These are phyloP conservation scores for Trebouxia gelatinosa DNA, from an alignment of 163 green algal genomes.

Conservation along the genomic window DNA sequence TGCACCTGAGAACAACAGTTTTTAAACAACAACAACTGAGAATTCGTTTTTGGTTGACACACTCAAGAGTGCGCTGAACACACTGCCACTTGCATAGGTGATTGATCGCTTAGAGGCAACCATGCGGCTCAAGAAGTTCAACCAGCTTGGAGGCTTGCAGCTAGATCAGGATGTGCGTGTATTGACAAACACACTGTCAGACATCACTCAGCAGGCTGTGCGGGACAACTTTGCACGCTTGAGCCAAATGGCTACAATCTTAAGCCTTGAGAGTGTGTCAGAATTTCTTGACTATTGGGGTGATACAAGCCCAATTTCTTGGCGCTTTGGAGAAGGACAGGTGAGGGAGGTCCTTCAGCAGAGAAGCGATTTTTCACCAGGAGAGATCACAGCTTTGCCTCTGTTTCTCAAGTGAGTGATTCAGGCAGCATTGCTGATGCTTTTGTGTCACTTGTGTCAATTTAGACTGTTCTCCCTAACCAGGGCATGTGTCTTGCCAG, in stretches of 20 bases:
- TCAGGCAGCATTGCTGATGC: too few species aligned
- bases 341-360: constrained; percentile 73
- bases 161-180: constrained; percentile 83
- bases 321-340: constrained; percentile 80
- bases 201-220: constrained; percentile 78
- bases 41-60: neutral
- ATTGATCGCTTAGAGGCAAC: constrained; percentile 72
- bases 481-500: too few species aligned
- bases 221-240: constrained; percentile 92
- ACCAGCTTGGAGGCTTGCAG: constrained; percentile 91
- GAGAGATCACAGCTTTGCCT: constrained; percentile 18
- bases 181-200: constrained; percentile 61
- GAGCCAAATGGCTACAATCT: constrained; percentile 74
- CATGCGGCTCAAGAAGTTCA: constrained; percentile 85
- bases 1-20: neutral
- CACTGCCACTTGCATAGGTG: too few species aligned
- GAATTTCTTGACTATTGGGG: constrained; percentile 91
- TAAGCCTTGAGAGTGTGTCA: constrained; percentile 76
- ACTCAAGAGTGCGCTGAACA: too few species aligned
- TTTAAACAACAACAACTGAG: too few species aligned
- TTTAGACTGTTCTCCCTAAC: too few species aligned
- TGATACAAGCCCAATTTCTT: constrained; percentile 71
- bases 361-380: constrained; percentile 69
- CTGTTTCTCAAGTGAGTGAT: constrained; percentile 11
- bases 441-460: too few species aligned